Percentiles rank a stretch among this genome's conserved stretches.
phyloP scores from a whole-genome alignment of 179 eudicot genomes.

The Drosera spatulata region DNA sequence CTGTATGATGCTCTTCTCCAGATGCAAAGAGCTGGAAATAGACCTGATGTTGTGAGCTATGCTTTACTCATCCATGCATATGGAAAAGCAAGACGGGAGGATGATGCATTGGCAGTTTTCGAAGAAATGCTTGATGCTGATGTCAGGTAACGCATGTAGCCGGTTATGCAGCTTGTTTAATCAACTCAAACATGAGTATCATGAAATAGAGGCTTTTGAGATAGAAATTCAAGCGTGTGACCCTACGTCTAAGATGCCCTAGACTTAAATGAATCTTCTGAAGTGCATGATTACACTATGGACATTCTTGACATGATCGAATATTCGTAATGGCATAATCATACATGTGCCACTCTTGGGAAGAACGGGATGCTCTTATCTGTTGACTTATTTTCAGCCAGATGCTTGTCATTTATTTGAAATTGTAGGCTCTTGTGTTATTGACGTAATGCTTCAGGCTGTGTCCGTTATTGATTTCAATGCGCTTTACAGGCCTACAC shows the following conservation, averaged over 20 bases:
- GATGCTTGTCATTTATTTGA: background rate
- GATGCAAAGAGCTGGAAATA: slow-evolving; percentile 87
- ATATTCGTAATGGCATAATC: background rate
- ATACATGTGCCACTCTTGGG: background rate
- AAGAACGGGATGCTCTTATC: background rate
- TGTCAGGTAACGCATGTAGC: slow-evolving; percentile 48
- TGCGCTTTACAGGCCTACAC: slow-evolving; percentile 71
- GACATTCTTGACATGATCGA: too few species aligned
- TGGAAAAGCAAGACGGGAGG: slow-evolving; percentile 96
- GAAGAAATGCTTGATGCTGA: slow-evolving; percentile 99
- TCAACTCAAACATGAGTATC: too few species aligned
- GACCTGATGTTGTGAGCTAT: slow-evolving; percentile 94
- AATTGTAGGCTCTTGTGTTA: background rate
- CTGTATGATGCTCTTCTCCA: slow-evolving; percentile 9
- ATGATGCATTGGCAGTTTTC: slow-evolving; percentile 91
- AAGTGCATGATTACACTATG: too few species aligned
- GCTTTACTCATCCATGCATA: slow-evolving; percentile 78
- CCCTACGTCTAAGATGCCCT: too few species aligned
- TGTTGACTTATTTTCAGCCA: background rate
- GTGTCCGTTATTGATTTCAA: background rate
- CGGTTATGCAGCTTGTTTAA: background rate
- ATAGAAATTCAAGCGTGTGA: too few species aligned
- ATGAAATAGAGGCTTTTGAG: too few species aligned
- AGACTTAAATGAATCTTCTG: too few species aligned
- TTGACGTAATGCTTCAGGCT: background rate